Percentiles rank a stretch among this genome's conserved stretches.
These are phyloP conservation scores for Phytophthora syringae DNA, from an alignment of 352 stramenopile genomes.

Conservation along the genomic window DNA sequence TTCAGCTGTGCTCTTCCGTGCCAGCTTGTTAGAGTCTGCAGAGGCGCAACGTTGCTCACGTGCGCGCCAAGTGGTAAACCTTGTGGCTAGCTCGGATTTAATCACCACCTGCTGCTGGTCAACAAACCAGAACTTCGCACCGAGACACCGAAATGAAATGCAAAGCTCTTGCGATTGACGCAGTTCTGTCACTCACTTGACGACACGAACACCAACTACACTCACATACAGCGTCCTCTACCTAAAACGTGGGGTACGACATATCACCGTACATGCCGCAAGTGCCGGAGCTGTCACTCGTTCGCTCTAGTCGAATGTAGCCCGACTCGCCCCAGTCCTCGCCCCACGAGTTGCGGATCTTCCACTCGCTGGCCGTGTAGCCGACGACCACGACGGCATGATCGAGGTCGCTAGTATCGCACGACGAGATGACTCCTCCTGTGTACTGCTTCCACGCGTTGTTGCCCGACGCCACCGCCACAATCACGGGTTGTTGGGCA, in stretches of 20 bases:
- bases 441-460: constrained; percentile 97
- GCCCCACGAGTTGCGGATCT: constrained; percentile 99
- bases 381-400: constrained; percentile 97
- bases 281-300: constrained; percentile 60
- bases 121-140: constrained; percentile 1
- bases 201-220: constrained; percentile 4
- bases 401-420: constrained; percentile 91
- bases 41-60: constrained; percentile 15
- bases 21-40: constrained; percentile 10
- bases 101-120: constrained; percentile 20
- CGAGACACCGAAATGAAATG: no score
- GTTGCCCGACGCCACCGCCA: constrained; percentile 95
- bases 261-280: constrained; percentile 71
- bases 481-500: constrained; percentile 88
- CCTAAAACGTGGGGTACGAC: constrained; percentile 52
- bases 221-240: constrained; percentile 11
- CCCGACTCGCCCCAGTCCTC: constrained; percentile 92
- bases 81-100: constrained; percentile 14
- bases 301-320: constrained; percentile 94
- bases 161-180: constrained; percentile 24
- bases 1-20: constrained; percentile 12
- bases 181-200: constrained; percentile 12
- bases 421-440: constrained; percentile 85
- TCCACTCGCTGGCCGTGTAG: constrained; percentile 93
- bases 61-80: constrained; percentile 29